Conservation (phyloP, 2,329 filamentous ascomycete species). For the Fusarium sp. region DNA sequence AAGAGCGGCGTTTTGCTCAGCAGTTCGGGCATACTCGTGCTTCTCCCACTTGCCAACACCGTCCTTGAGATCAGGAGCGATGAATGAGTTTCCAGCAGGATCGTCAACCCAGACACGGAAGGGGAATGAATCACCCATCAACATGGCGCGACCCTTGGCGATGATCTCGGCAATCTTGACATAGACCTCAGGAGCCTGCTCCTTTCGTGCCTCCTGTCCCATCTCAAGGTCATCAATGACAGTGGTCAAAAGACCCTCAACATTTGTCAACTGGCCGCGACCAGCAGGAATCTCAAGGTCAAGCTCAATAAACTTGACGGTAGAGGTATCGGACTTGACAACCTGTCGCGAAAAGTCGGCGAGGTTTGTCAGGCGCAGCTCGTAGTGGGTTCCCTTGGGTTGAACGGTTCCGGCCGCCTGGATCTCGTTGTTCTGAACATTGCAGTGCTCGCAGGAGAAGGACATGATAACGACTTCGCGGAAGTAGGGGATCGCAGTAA, state of each 20-base stretch:
- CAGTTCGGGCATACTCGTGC: slow-evolving; percentile 82
- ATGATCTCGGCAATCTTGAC: slow-evolving; percentile 83
- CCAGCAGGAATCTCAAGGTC: slow-evolving; percentile 94
- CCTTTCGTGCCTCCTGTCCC: slow-evolving; percentile 85
- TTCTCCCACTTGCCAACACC: slow-evolving; percentile 89
- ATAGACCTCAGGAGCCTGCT: slow-evolving; percentile 80
- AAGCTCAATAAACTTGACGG: slow-evolving; percentile 88
- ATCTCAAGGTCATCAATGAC: slow-evolving; percentile 83
- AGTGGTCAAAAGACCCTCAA: slow-evolving; percentile 85
- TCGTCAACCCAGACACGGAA: slow-evolving; percentile 92
- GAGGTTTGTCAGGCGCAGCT: slow-evolving; percentile 78
- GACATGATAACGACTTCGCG: slow-evolving; percentile 98
- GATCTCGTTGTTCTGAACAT: slow-evolving; percentile 91
- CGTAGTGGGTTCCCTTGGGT: slow-evolving; percentile 85
- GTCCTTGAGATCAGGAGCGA: slow-evolving; percentile 85
- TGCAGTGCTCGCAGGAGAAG: slow-evolving; percentile 90
- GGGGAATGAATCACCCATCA: slow-evolving; percentile 81
- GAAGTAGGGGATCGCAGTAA: slow-evolving; percentile 96
- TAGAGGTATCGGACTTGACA: slow-evolving; percentile 89
- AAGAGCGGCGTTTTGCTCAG: slow-evolving; percentile 87
- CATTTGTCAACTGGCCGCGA: slow-evolving; percentile 90
- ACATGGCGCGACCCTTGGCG: slow-evolving; percentile 77
- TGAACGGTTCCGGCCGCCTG: slow-evolving; percentile 94
- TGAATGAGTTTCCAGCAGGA: slow-evolving; percentile 95
- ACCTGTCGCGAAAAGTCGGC: slow-evolving; percentile 87